phyloP scores from a whole-genome alignment of 2,329 filamentous ascomycete species.

The Ambrosiella xylebori region DNA sequence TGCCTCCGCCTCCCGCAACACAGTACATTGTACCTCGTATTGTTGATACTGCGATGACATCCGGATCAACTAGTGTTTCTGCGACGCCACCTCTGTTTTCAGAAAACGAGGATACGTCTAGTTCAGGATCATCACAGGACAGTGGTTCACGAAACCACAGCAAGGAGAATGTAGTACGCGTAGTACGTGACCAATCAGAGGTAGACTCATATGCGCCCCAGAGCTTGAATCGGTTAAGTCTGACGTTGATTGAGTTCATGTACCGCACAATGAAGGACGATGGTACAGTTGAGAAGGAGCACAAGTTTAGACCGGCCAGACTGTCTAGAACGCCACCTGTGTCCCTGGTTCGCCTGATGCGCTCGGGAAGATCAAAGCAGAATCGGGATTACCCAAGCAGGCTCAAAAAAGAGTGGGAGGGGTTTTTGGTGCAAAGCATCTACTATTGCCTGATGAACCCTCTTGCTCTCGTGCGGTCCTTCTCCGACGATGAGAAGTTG shows the following conservation, averaged over 20 bases:
- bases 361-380: slow-evolving; percentile 20
- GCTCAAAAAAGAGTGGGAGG: slow-evolving; percentile 34
- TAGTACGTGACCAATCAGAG: background rate
- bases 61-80: slow-evolving; percentile 1
- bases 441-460: slow-evolving; percentile 47
- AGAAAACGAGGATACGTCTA: slow-evolving; percentile 9
- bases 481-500: slow-evolving; percentile 33
- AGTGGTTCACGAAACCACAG: slow-evolving; percentile 6
- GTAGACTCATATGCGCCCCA: slow-evolving; percentile 30
- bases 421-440: slow-evolving; percentile 46
- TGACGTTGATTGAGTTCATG: slow-evolving; percentile 40
- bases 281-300: slow-evolving; percentile 28
- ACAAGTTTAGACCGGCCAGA: slow-evolving; percentile 14
- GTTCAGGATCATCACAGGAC: slow-evolving; percentile 3
- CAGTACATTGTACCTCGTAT: background rate
- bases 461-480: slow-evolving; percentile 36
- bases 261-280: slow-evolving; percentile 44
- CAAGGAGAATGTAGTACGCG: background rate
- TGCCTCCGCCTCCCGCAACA: background rate
- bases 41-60: background rate
- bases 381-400: slow-evolving; percentile 16
- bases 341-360: slow-evolving; percentile 11
- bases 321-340: slow-evolving; percentile 8
- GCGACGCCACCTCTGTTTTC: slow-evolving; percentile 8
- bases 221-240: slow-evolving; percentile 34